phyloP scores from a whole-genome alignment of 371 early-diverging fungal genomes.

The Mortierella sp. region DNA sequence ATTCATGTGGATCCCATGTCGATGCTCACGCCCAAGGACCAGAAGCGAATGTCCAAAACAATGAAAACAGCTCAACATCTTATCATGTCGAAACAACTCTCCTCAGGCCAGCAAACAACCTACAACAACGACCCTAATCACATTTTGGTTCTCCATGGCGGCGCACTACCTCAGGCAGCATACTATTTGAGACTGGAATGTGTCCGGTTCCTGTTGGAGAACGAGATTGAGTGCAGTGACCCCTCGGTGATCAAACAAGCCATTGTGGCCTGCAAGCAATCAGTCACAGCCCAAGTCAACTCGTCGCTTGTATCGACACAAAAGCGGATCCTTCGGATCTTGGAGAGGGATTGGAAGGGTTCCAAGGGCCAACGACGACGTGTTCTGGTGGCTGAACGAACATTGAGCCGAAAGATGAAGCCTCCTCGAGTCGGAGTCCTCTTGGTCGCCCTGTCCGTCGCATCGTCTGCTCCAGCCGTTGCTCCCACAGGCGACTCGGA shows the following conservation, averaged over 20 bases:
- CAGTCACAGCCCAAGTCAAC: conserved; percentile 37
- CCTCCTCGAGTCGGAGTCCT: conserved; percentile 26
- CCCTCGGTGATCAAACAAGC: conserved; percentile 38
- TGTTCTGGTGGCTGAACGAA: conserved; percentile 30
- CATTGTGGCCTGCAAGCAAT: conserved; percentile 42
- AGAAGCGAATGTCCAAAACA: conserved; percentile 23
- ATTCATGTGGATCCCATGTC: conserved; percentile 32
- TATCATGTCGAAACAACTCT: background rate
- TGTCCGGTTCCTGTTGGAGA: conserved; percentile 36
- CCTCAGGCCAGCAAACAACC: background rate
- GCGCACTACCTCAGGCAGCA: conserved; percentile 41
- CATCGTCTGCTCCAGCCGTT: conserved; percentile 1
- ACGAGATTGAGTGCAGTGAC: conserved; percentile 52
- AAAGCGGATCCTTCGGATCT: conserved; percentile 18
- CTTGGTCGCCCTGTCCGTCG: conserved; percentile 23
- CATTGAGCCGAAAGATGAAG: conserved; percentile 26
- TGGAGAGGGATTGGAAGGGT: conserved; percentile 37
- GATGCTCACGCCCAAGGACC: conserved; percentile 5
- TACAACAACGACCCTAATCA: conserved; percentile 34
- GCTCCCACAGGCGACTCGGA: too few relatives aligned
- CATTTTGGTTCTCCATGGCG: conserved; percentile 43
- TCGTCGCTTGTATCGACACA: conserved; percentile 23
- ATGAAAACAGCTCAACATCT: background rate
- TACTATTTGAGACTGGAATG: conserved; percentile 39
- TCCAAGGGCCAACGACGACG: conserved; percentile 25